phyloP scores from a whole-genome alignment of 2,329 filamentous ascomycete genomes.

The Botryosphaeria agaves region DNA sequence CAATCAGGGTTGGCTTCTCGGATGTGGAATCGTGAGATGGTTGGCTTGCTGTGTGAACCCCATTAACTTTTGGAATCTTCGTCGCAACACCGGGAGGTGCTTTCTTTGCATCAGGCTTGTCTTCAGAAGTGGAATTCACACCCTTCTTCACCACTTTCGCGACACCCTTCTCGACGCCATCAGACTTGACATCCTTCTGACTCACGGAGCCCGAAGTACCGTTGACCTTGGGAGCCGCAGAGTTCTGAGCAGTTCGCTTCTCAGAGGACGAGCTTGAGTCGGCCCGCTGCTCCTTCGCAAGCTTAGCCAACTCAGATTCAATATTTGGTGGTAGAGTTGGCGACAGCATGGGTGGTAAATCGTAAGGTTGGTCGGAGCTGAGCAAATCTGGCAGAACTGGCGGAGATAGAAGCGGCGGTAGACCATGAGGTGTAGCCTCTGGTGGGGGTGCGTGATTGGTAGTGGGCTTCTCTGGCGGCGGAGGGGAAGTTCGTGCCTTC shows the following conservation, averaged over 20 bases:
- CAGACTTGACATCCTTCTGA: too few species aligned
- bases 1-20: conserved; percentile 19
- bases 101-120: conserved; percentile 7
- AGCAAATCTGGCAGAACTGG: conserved; percentile 22
- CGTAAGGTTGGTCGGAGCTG: too few species aligned
- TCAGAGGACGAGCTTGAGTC: conserved; percentile 5
- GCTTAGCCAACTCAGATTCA: conserved; percentile 31
- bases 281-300: conserved; percentile 14
- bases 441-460: conserved; percentile 13
- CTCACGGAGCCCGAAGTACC: neutral
- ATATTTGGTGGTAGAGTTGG: conserved; percentile 39
- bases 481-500: conserved; percentile 22
- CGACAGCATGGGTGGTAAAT: conserved; percentile 36
- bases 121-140: conserved; percentile 11
- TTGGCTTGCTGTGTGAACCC: neutral
- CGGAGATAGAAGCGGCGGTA: conserved; percentile 13
- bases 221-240: neutral
- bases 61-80: conserved; percentile 1
- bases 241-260: conserved; percentile 5
- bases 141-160: conserved; percentile 6
- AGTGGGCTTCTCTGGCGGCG: conserved; percentile 16
- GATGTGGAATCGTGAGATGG: neutral
- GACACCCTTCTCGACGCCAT: conserved; percentile 1
- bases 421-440: conserved; percentile 5
- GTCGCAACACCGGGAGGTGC: neutral